phyloP scores from a whole-genome alignment of 139 green algal genomes.

The Mesotaenium endlicherianum region DNA sequence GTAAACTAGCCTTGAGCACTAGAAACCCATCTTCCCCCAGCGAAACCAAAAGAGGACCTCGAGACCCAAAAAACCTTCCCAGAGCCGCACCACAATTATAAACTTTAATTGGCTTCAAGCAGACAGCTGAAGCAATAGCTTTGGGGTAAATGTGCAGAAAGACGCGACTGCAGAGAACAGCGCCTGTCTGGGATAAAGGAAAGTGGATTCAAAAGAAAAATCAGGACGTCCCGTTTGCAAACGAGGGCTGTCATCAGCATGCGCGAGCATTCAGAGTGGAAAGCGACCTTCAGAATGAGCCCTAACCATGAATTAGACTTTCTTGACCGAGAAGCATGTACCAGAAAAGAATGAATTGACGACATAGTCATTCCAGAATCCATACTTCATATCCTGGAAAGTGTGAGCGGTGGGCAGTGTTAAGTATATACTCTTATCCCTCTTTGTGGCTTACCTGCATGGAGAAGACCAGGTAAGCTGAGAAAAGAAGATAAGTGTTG shows the following conservation, averaged over 20 bases:
- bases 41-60: too few species aligned
- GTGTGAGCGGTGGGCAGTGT: neutral
- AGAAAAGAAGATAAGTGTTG: constrained; percentile 62
- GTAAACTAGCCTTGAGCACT: too few species aligned
- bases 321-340: neutral
- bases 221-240: too few species aligned
- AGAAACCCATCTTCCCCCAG: too few species aligned
- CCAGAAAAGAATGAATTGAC: neutral
- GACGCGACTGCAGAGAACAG: too few species aligned
- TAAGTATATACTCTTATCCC: neutral
- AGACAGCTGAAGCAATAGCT: neutral
- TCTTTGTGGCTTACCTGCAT: constrained; percentile 75
- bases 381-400: neutral
- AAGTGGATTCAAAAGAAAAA: too few species aligned
- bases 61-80: too few species aligned
- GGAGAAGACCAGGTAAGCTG: constrained; percentile 74
- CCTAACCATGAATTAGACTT: neutral
- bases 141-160: too few species aligned
- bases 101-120: neutral
- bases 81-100: neutral
- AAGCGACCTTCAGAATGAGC: neutral
- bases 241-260: too few species aligned
- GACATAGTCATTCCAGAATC: neutral
- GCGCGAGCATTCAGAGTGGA: neutral
- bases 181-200: too few species aligned